Percentiles rank a stretch among this genome's conserved stretches.
Evolutionary conservation across 2,329 filamentous ascomycete species (phyloP).

Genomic region (Fusarium secorum): DNA sequence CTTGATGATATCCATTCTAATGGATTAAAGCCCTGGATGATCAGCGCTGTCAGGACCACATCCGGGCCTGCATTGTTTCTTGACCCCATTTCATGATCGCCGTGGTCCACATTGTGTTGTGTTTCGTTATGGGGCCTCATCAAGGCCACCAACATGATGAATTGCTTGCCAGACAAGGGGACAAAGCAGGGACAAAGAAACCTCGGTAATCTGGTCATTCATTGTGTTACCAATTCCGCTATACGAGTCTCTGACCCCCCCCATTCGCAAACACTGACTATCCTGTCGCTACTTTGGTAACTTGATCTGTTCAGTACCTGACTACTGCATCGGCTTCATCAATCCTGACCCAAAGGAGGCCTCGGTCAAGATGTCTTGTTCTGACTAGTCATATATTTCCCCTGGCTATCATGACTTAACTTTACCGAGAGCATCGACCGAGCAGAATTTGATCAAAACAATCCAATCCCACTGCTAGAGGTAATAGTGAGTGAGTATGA

Average conservation of each 20-base stretch:
- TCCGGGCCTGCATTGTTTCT: constrained; percentile 4
- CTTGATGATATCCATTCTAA: background rate
- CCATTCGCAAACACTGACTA: background rate
- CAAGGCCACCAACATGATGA: background rate
- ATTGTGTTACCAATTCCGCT: background rate
- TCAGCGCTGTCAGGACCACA: constrained; percentile 21
- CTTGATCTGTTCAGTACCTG: background rate
- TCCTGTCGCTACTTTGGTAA: background rate
- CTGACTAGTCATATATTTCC: constrained; percentile 13
- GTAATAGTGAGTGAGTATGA: background rate
- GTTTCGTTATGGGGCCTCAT: background rate
- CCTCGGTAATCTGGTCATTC: background rate
- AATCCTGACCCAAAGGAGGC: constrained; percentile 15
- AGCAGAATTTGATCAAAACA: constrained; percentile 12
- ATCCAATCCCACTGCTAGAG: background rate
- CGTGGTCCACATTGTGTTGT: constrained; percentile 14
- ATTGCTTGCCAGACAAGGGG: background rate
- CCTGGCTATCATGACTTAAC: constrained; percentile 1
- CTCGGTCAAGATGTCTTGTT: constrained; percentile 20
- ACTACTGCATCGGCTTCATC: background rate
- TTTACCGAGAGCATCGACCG: constrained; percentile 34
- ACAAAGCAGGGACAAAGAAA: background rate
- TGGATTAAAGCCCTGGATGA: constrained; percentile 2
- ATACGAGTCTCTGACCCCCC: background rate
- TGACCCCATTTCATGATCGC: constrained; percentile 24